A percentile compares a stretch with the other conserved stretches of the same genome.
Conservation (phyloP, 805 yeast genomes). For the Ogataea pignaliae region DNA sequence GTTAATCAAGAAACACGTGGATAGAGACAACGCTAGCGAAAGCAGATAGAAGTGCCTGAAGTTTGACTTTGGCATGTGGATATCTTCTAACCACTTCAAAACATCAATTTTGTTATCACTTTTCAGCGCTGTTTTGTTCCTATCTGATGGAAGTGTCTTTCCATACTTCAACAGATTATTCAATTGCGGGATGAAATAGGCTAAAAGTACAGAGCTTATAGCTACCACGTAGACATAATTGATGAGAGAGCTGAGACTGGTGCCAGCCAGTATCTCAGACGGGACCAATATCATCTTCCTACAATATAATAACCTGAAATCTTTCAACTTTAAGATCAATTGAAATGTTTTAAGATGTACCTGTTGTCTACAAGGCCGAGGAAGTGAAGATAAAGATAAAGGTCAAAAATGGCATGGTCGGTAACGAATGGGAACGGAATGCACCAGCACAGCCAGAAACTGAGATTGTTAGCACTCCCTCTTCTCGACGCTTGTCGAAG, state of each 20-base stretch:
- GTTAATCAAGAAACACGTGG: too few species aligned
- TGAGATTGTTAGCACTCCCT: too few species aligned
- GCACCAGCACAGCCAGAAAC: too few species aligned
- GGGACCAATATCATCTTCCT: too few species aligned
- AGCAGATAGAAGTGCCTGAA: conserved; percentile 60
- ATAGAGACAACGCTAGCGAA: conserved; percentile 26
- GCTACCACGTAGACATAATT: conserved; percentile 6
- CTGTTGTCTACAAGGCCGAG: too few species aligned
- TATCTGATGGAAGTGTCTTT: conserved; percentile 29
- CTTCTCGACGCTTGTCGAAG: too few species aligned
- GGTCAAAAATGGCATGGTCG: too few species aligned
- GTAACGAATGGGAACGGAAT: too few species aligned
- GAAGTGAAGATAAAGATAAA: too few species aligned
- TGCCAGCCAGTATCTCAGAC: background rate
- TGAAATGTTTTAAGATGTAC: too few species aligned
- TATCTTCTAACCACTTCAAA: background rate
- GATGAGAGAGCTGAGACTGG: background rate
- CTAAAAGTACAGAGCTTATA: conserved; percentile 27
- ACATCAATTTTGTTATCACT: background rate
- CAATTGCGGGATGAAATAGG: conserved; percentile 27
- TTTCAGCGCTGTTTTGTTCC: background rate
- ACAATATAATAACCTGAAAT: too few species aligned
- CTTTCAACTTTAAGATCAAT: too few species aligned
- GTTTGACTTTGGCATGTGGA: conserved; percentile 57
- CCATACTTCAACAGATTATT: conserved; percentile 41